Conservation (phyloP, 441 rosid genomes). For the Jatropha podagrica region DNA sequence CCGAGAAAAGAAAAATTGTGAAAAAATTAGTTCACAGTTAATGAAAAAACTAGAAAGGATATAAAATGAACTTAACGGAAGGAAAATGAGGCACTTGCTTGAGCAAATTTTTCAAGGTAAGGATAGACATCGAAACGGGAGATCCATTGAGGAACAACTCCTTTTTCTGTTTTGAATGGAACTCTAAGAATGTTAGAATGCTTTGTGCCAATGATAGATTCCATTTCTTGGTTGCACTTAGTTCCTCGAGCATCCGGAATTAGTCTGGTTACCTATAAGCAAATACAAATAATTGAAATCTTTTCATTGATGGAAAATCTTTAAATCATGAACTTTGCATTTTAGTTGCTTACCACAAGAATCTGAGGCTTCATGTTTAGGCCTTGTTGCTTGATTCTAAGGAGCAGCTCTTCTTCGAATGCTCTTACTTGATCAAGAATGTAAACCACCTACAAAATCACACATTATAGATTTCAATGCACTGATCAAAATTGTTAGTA, state of each 20-base stretch:
- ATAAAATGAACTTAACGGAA: neutral
- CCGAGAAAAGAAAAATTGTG: neutral
- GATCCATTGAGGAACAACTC: constrained; percentile 76
- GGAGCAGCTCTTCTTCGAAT: constrained; percentile 74
- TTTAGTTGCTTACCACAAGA: constrained; percentile 55
- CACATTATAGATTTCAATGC: neutral
- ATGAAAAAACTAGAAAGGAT: neutral
- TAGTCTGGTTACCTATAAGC: constrained; percentile 62
- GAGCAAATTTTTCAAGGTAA: constrained; percentile 71
- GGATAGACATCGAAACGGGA: constrained; percentile 90
- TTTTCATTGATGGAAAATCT: neutral
- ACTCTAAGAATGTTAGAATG: constrained; percentile 81
- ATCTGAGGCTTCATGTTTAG: constrained; percentile 75
- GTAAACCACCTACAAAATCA: constrained; percentile 66
- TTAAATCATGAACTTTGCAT: neutral
- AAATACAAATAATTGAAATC: neutral
- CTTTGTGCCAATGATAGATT: constrained; percentile 65
- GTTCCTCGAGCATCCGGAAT: constrained; percentile 86
- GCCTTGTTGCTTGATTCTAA: constrained; percentile 74
- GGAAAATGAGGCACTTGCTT: constrained; percentile 36
- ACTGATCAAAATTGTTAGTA: neutral
- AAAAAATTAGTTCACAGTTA: neutral
- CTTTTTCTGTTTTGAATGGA: constrained; percentile 73
- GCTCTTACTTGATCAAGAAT: constrained; percentile 98
- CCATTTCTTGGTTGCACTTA: constrained; percentile 79